Percentiles rank a stretch among this genome's conserved stretches.
These are phyloP conservation scores for Talaromyces sp. DNA, from an alignment of 2,329 filamentous ascomycete species.

Conservation along the genomic window DNA sequence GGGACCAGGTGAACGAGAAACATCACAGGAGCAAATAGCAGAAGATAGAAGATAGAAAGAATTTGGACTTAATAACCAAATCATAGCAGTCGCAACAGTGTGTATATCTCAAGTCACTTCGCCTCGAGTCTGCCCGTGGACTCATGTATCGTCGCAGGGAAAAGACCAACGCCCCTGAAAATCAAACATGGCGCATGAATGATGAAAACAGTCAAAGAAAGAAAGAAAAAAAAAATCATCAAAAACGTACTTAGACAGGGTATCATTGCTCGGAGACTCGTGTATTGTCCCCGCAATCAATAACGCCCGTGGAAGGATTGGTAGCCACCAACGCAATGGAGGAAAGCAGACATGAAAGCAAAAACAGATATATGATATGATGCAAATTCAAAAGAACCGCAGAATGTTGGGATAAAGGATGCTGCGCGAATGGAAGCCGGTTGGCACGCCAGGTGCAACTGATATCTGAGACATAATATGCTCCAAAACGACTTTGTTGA, in stretches of 20 bases:
- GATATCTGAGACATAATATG: not conserved
- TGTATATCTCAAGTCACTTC: slow-evolving; percentile 20
- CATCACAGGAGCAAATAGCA: not conserved
- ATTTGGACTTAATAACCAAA: slow-evolving; percentile 2
- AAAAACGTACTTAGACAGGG: slow-evolving; percentile 35
- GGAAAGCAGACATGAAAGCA: slow-evolving; percentile 3
- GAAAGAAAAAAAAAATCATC: slow-evolving; percentile 14
- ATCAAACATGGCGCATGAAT: not conserved
- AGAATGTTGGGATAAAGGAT: not conserved
- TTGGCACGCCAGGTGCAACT: slow-evolving; percentile 12
- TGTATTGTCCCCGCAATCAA: slow-evolving; percentile 44
- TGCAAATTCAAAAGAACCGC: slow-evolving; percentile 3
- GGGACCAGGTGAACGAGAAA: slow-evolving; percentile 13
- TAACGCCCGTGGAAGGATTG: slow-evolving; percentile 30
- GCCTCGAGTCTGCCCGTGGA: slow-evolving; percentile 16
- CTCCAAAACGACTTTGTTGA: not conserved
- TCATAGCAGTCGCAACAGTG: not conserved
- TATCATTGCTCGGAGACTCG: slow-evolving; percentile 47
- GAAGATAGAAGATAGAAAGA: slow-evolving; percentile 5
- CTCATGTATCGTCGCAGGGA: slow-evolving; percentile 27
- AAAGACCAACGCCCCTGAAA: slow-evolving; percentile 26
- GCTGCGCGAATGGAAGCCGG: not conserved
- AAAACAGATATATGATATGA: slow-evolving; percentile 6
- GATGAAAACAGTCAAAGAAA: slow-evolving; percentile 10
- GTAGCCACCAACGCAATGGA: slow-evolving; percentile 21